These are phyloP conservation scores for Fusarium duplospermum DNA, from an alignment of 2,329 filamentous ascomycete genomes.

Conservation along the genomic window DNA sequence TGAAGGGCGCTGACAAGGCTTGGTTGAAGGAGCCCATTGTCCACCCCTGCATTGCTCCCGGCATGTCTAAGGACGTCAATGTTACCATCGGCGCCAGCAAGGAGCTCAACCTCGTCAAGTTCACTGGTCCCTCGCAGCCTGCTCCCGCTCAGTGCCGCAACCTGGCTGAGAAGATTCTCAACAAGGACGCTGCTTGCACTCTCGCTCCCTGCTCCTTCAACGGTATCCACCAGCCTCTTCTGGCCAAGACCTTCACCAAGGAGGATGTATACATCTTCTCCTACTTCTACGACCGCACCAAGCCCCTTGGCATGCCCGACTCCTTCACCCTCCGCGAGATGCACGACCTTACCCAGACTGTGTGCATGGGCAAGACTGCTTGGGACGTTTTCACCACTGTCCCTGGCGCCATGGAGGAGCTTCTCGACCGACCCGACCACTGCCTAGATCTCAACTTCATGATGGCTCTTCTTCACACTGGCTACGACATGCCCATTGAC, in stretches of 20 bases:
- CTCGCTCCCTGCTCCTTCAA: slow-evolving; percentile 98
- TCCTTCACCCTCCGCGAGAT: slow-evolving; percentile 93
- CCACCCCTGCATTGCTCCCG: slow-evolving; percentile 89
- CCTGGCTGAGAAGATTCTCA: slow-evolving; percentile 88
- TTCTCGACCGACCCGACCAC: slow-evolving; percentile 85
- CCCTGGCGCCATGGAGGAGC: slow-evolving; percentile 81
- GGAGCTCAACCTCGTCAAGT: slow-evolving; percentile 75
- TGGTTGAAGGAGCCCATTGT: slow-evolving; percentile 79
- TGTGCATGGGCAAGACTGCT: slow-evolving; percentile 80
- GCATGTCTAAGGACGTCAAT: slow-evolving; percentile 78
- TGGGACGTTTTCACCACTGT: slow-evolving; percentile 87
- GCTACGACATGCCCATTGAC: slow-evolving; percentile 97
- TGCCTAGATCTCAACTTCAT: slow-evolving; percentile 98
- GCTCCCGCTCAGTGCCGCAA: slow-evolving; percentile 89
- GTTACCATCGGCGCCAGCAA: slow-evolving; percentile 75
- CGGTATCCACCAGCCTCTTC: slow-evolving; percentile 91
- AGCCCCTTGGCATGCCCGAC: slow-evolving; percentile 97
- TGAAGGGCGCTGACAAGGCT: slow-evolving; percentile 67
- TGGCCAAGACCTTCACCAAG: slow-evolving; percentile 89
- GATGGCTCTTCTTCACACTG: slow-evolving; percentile 90
- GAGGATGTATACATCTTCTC: slow-evolving; percentile 98
- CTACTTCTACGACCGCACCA: slow-evolving; percentile 96
- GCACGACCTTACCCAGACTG: slow-evolving; percentile 83
- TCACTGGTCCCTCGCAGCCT: slow-evolving; percentile 83
- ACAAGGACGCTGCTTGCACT: slow-evolving; percentile 85